These are phyloP conservation scores for Clavispora santaluciae DNA, from an alignment of 805 yeast genomes.

Conservation along the genomic window DNA sequence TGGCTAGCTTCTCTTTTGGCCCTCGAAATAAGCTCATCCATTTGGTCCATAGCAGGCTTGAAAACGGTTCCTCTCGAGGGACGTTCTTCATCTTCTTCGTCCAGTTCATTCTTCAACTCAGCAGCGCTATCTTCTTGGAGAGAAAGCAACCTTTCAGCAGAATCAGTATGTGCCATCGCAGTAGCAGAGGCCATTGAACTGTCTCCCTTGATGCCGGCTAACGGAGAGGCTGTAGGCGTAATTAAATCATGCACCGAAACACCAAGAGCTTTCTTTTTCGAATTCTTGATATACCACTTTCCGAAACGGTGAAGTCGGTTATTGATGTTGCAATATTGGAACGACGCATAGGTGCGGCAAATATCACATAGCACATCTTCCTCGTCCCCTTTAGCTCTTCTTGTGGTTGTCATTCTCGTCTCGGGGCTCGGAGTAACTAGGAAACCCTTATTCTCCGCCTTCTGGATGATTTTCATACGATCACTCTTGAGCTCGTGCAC, in stretches of 20 bases:
- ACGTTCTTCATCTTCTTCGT: neutral
- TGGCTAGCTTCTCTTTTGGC: slow-evolving; percentile 13
- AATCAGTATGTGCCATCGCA: slow-evolving; percentile 6
- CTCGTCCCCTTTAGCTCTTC: slow-evolving; percentile 25
- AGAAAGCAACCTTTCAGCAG: slow-evolving; percentile 7
- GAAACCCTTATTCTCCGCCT: slow-evolving; percentile 1
- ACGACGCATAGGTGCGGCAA: slow-evolving; percentile 46
- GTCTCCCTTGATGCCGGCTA: slow-evolving; percentile 7
- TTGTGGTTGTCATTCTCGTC: neutral
- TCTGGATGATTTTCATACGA: slow-evolving; percentile 7
- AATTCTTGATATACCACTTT: slow-evolving; percentile 13
- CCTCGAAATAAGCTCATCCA: slow-evolving; percentile 10
- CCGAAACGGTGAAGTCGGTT: slow-evolving; percentile 18
- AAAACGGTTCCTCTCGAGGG: neutral
- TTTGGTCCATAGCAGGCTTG: slow-evolving; percentile 9
- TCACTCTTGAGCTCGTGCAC: slow-evolving; percentile 18
- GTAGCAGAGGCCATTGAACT: neutral
- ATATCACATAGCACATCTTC: slow-evolving; percentile 44
- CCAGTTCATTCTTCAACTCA: neutral
- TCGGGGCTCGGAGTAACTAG: neutral
- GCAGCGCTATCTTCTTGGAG: slow-evolving; percentile 1
- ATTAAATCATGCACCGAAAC: slow-evolving; percentile 22
- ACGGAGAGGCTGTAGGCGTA: slow-evolving; percentile 38
- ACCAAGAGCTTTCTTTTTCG: slow-evolving; percentile 1
- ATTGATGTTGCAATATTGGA: slow-evolving; percentile 43